Conservation (phyloP, 768 basidiomycete genomes). For the Coprinopsis sp. region DNA sequence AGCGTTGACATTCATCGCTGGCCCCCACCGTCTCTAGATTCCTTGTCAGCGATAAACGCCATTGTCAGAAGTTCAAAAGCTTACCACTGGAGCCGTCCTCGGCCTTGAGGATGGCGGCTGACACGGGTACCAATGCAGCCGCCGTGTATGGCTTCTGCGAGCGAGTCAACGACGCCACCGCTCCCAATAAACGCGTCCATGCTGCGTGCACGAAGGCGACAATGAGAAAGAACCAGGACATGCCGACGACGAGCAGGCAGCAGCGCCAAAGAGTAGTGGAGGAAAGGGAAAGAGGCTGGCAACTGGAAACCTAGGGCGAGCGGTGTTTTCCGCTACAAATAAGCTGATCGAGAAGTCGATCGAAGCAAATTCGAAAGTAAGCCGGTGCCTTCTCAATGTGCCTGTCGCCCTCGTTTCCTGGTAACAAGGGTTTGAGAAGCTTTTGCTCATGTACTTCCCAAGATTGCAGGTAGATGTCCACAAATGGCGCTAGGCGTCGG, state of each 20-base stretch:
- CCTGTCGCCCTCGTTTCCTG: too few relatives aligned
- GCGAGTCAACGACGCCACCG: background rate
- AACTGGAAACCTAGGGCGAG: background rate
- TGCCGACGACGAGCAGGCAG: background rate
- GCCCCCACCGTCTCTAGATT: too few relatives aligned
- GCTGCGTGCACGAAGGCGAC: background rate
- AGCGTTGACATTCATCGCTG: too few relatives aligned
- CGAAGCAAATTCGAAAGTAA: slow-evolving; percentile 1
- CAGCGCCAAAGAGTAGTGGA: background rate
- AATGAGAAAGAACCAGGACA: background rate
- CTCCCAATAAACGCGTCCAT: background rate
- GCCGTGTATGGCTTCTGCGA: background rate
- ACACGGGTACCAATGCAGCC: background rate
- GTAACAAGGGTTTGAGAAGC: too few relatives aligned
- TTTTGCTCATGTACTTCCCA: too few relatives aligned
- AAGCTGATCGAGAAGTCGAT: slow-evolving; percentile 5
- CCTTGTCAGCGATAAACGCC: background rate
- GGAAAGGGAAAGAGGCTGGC: slow-evolving; percentile 2
- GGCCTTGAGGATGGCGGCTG: background rate
- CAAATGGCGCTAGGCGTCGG: too few relatives aligned
- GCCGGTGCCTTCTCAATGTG: too few relatives aligned
- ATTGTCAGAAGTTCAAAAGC: background rate
- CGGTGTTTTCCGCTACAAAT: background rate
- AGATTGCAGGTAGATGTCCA: too few relatives aligned
- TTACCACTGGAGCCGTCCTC: background rate